Conservation (phyloP, 1,284 basidiomycete species). For the Mycena citricolor region DNA sequence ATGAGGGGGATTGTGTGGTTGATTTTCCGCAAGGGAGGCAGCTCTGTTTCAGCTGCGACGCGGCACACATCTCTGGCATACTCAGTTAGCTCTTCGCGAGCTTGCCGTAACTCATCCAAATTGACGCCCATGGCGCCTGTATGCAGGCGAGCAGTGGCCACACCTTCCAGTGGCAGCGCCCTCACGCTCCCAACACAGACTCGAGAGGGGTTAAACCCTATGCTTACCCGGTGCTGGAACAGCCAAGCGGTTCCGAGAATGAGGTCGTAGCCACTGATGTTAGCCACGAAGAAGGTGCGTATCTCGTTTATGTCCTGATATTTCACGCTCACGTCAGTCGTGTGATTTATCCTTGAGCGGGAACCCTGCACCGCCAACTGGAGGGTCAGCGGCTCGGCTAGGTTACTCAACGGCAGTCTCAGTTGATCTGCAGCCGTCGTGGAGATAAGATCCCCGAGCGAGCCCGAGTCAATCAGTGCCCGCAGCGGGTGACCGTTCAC, state of each 20-base stretch:
- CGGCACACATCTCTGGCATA: conserved; percentile 11
- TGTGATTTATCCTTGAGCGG: conserved; percentile 21
- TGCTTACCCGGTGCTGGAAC: conserved; percentile 23
- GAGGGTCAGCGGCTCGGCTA: conserved; percentile 28
- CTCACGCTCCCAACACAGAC: conserved; percentile 5
- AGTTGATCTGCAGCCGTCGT: conserved; percentile 20
- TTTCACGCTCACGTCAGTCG: conserved; percentile 7
- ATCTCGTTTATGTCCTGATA: conserved; percentile 18
- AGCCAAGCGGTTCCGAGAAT: conserved; percentile 30
- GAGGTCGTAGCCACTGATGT: conserved; percentile 27
- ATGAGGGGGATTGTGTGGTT: conserved; percentile 13
- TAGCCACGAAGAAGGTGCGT: conserved; percentile 11
- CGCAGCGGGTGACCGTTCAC: conserved; percentile 7
- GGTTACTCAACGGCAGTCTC: conserved; percentile 8
- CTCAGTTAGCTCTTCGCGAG: background rate
- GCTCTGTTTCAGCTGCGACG: conserved; percentile 4
- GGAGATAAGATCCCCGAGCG: conserved; percentile 23
- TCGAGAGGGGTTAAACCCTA: conserved; percentile 21
- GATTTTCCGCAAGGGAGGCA: conserved; percentile 10
- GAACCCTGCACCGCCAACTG: conserved; percentile 30
- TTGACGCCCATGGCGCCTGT: background rate
- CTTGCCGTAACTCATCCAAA: background rate
- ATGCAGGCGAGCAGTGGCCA: background rate
- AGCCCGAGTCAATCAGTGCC: conserved; percentile 21
- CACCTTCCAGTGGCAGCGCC: conserved; percentile 19